Percentiles rank a stretch among this genome's conserved stretches.
phyloP scores from a whole-genome alignment of 306 rosid species.

The barrel medic (Medicago truncatula) region MtrunA17r5.0-ANR NC_053045.1:7506501-7507000 shows the following conservation, averaged over 20 bases:
- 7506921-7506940: conserved; percentile 39
- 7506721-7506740: conserved; percentile 71
- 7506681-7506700: conserved; percentile 41
- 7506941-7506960: conserved; percentile 73
- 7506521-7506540: not conserved
- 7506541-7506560: not conserved
- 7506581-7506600: not conserved
- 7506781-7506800: not conserved
- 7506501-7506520: not conserved
- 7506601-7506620: not conserved
- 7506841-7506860: not conserved
- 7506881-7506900: conserved; percentile 76
- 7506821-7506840: not conserved
- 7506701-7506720: conserved; percentile 49
- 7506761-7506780: not conserved
- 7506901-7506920: not conserved
- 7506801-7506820: not conserved
- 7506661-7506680: not conserved
- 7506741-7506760: not conserved
- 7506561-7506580: too few relatives aligned
- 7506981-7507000: not conserved
- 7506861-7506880: conserved; percentile 39
- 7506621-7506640: not conserved
- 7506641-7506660: not conserved
- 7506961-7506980: conserved; percentile 68